Percentiles rank a stretch among this genome's conserved stretches.
Conservation (phyloP, 306 rosid genomes). For the Inga oerstediana region DNA sequence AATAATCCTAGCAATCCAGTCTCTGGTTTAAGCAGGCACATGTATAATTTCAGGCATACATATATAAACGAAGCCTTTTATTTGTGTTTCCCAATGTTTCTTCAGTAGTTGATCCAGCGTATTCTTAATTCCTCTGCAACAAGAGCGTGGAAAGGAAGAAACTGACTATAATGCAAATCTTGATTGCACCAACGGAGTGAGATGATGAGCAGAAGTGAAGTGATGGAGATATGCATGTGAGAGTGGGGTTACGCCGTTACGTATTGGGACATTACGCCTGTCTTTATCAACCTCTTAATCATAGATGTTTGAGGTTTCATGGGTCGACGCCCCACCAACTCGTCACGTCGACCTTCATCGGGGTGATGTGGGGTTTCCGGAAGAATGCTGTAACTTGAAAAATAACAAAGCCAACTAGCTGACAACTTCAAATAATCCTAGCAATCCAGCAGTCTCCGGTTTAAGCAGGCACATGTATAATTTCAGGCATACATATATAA, state of each 20-base stretch:
- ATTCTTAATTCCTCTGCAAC: no score
- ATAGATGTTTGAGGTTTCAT: not conserved
- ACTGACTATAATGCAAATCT: not conserved
- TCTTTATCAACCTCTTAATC: not conserved
- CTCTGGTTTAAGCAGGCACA: not conserved
- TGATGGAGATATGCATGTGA: not conserved
- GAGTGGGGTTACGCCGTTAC: not conserved
- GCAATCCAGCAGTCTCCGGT: no score
- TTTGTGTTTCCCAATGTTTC: not conserved
- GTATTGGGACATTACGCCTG: not conserved
- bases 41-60: no score
- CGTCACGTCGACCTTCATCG: not conserved
- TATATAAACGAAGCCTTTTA: not conserved
- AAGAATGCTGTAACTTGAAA: no score
- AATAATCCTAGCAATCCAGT: no score
- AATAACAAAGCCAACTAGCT: no score
- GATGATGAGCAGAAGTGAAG: no score
- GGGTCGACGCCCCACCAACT: conserved; percentile 3
- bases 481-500: no score
- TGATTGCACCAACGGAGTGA: not conserved
- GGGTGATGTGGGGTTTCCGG: no score
- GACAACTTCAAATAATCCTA: no score
- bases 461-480: not conserved
- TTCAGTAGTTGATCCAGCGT: not conserved
- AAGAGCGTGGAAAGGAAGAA: no score